These are phyloP conservation scores for Ustilago curta DNA, from an alignment of 1,284 basidiomycete genomes.

Conservation along the genomic window DNA sequence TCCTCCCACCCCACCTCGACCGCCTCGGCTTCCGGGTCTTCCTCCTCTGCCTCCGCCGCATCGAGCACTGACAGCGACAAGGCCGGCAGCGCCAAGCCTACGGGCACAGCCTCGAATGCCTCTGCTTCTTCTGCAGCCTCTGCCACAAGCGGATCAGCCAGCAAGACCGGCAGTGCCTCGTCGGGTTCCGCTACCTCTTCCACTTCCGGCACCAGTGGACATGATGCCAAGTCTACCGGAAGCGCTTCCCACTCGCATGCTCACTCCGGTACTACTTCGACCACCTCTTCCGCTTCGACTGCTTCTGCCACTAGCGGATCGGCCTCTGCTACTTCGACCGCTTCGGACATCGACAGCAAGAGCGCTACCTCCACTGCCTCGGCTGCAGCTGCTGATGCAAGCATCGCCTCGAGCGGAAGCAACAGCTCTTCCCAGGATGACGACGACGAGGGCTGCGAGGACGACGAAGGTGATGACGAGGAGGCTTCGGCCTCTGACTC, in stretches of 20 bases:
- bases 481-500: conserved; percentile 13
- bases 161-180: conserved; percentile 4
- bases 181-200: conserved; percentile 5
- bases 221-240: conserved; percentile 3
- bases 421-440: conserved; percentile 8
- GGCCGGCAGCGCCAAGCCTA: conserved; percentile 11
- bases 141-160: background rate
- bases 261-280: conserved; percentile 8
- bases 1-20: conserved; percentile 30
- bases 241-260: conserved; percentile 3
- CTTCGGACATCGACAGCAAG: conserved; percentile 7
- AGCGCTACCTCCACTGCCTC: conserved; percentile 14
- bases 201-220: conserved; percentile 14
- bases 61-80: conserved; percentile 30
- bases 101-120: conserved; percentile 4
- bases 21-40: conserved; percentile 18
- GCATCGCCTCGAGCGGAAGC: conserved; percentile 16
- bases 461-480: conserved; percentile 13
- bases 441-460: conserved; percentile 22
- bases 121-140: conserved; percentile 11
- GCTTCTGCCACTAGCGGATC: conserved; percentile 2
- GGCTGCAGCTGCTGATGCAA: conserved; percentile 11
- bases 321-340: conserved; percentile 8
- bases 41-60: conserved; percentile 9
- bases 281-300: conserved; percentile 3